phyloP scores from a whole-genome alignment of 331 rosid genomes.

The Malus hybrid region DNA sequence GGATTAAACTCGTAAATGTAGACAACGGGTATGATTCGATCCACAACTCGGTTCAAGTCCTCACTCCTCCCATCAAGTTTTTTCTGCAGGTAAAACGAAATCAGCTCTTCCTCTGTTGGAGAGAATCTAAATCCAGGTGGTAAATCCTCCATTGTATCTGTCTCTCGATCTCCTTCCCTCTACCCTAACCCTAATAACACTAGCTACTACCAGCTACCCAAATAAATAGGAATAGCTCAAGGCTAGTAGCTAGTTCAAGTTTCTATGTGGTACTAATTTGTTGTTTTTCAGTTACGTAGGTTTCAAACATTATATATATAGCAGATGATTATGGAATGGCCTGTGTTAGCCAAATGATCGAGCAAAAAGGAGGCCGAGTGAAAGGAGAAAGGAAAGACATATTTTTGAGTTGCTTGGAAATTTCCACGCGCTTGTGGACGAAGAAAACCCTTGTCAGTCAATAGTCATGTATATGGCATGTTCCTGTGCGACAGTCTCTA shows the following conservation, averaged over 20 bases:
- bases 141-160: constrained; percentile 32
- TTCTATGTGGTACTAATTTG: background rate
- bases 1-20: constrained; percentile 63
- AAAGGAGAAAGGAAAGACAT: background rate
- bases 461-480: too few species aligned
- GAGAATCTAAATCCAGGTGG: constrained; percentile 80
- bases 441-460: background rate
- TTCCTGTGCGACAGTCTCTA: too few species aligned
- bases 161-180: background rate
- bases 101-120: constrained; percentile 82
- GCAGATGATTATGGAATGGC: background rate
- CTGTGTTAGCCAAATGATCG: background rate
- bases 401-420: background rate
- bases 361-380: background rate
- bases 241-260: background rate
- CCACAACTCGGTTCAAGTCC: constrained; percentile 24
- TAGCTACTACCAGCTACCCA: background rate
- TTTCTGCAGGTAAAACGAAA: constrained; percentile 47
- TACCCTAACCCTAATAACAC: background rate
- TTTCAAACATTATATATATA: background rate
- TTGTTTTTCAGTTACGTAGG: background rate
- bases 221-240: background rate
- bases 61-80: constrained; percentile 54
- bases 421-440: background rate
- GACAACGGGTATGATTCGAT: constrained; percentile 50